Evolutionary conservation across 208 protist species (phyloP).

Genomic region (Leishmania martiniquensis): DNA sequence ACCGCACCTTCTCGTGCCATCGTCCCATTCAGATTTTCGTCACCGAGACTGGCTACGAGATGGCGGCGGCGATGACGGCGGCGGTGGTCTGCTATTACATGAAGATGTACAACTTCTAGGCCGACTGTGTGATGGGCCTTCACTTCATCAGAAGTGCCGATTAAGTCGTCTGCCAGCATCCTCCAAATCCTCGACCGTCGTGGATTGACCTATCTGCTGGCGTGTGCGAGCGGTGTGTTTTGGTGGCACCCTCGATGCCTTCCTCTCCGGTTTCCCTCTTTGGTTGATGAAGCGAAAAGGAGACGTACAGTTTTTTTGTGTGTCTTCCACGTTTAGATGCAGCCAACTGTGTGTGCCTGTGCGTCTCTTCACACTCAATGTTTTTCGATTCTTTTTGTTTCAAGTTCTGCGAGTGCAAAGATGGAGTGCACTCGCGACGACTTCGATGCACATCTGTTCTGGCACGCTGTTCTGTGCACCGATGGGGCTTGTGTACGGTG

Average conservation of each 20-base stretch:
- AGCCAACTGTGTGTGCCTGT: not conserved
- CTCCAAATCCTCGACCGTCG: not conserved
- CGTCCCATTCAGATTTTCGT: slow-evolving; percentile 79
- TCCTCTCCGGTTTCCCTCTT: not conserved
- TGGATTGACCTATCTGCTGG: not conserved
- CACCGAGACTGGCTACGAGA: slow-evolving; percentile 75
- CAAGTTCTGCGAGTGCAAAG: not conserved
- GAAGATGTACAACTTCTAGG: slow-evolving; percentile 58
- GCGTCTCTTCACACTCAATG: no score
- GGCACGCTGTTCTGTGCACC: not conserved
- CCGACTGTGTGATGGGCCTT: not conserved
- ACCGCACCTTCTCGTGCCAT: slow-evolving; percentile 74
- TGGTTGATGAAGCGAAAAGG: slow-evolving; percentile 9
- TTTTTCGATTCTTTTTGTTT: slow-evolving; percentile 14
- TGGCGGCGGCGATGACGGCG: slow-evolving; percentile 61
- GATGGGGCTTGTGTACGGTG: not conserved
- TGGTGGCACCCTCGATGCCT: not conserved
- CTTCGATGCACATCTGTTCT: slow-evolving; percentile 1
- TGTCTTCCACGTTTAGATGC: slow-evolving; percentile 8
- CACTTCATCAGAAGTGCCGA: not conserved
- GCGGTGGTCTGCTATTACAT: slow-evolving; percentile 67
- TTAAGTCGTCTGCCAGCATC: not conserved
- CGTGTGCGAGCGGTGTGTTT: not conserved
- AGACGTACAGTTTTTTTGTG: not conserved
- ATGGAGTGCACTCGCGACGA: not conserved